Evolutionary conservation across 1,139 yeast species (phyloP).

Genomic region (Tardiomyces blankii): DNA sequence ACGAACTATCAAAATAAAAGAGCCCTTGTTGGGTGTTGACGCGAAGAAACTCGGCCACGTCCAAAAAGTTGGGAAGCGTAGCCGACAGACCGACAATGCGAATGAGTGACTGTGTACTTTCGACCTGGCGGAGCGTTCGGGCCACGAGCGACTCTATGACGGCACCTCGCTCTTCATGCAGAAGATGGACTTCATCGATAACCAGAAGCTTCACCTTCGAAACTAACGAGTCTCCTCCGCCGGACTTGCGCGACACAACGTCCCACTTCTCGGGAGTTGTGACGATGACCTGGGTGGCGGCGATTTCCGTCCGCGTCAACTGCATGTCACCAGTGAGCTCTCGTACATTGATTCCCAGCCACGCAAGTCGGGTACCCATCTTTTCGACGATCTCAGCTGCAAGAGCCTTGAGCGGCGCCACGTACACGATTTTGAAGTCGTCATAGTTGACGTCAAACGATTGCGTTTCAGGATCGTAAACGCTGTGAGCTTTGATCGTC

Average conservation of each 20-base stretch:
- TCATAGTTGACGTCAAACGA: constrained; percentile 56
- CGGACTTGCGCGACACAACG: constrained; percentile 85
- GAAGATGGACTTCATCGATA: constrained; percentile 91
- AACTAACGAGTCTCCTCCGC: constrained; percentile 78
- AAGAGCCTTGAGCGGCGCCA: constrained; percentile 91
- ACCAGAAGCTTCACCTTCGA: constrained; percentile 75
- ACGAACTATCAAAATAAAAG: constrained; percentile 88
- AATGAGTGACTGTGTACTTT: constrained; percentile 86
- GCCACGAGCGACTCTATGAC: constrained; percentile 95
- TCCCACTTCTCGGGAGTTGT: constrained; percentile 99
- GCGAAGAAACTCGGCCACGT: constrained; percentile 91
- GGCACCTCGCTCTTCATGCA: constrained; percentile 97
- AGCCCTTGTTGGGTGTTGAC: constrained; percentile 84
- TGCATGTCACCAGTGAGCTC: constrained; percentile 98
- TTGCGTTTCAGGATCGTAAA: constrained; percentile 29
- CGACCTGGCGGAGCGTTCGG: constrained; percentile 88
- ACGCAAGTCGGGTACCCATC: constrained; percentile 61
- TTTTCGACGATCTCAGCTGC: constrained; percentile 97
- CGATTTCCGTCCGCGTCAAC: constrained; percentile 69
- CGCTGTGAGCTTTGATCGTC: constrained; percentile 62
- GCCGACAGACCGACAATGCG: constrained; percentile 96
- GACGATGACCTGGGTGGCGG: constrained; percentile 80
- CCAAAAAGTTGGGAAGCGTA: constrained; percentile 84
- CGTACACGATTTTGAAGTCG: constrained; percentile 84
- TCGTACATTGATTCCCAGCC: constrained; percentile 78